phyloP scores from a whole-genome alignment of 331 rosid species.

The Prunus yedoensis region DNA sequence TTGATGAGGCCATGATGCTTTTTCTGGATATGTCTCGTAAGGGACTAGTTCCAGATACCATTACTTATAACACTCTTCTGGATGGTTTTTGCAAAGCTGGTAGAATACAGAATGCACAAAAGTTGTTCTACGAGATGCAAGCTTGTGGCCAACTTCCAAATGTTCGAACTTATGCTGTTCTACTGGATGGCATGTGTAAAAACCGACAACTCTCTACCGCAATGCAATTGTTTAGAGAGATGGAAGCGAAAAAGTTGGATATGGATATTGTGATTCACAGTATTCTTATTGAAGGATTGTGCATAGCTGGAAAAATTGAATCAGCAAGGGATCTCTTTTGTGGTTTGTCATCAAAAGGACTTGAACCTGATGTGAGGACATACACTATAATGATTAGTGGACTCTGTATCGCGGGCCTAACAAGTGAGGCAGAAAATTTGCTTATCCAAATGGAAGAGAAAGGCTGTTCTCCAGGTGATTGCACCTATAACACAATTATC shows the following conservation, averaged over 20 bases:
- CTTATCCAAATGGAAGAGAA: accelerated
- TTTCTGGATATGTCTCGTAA: no score
- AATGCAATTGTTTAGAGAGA: no score
- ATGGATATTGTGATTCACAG: neutral
- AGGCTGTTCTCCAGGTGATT: no score
- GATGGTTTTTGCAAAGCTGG: neutral
- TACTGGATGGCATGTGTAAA: no score
- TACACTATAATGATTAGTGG: neutral
- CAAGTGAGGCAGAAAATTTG: neutral
- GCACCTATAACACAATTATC: neutral
- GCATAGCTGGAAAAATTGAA: neutral
- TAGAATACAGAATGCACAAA: neutral
- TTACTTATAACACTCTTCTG: no score
- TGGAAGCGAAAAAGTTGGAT: no score
- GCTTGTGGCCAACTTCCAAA: no score
- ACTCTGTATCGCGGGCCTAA: neutral
- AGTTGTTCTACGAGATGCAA: neutral
- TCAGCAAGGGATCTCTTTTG: neutral
- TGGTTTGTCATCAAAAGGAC: neutral
- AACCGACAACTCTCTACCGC: no score
- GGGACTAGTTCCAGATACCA: no score
- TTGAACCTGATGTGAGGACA: neutral
- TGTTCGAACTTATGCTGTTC: no score
- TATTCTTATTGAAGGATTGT: neutral
- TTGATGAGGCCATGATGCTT: no score